Evolutionary conservation across 371 early-diverging fungal species (phyloP).

Genomic region (Saksenaea vasiformis): DNA sequence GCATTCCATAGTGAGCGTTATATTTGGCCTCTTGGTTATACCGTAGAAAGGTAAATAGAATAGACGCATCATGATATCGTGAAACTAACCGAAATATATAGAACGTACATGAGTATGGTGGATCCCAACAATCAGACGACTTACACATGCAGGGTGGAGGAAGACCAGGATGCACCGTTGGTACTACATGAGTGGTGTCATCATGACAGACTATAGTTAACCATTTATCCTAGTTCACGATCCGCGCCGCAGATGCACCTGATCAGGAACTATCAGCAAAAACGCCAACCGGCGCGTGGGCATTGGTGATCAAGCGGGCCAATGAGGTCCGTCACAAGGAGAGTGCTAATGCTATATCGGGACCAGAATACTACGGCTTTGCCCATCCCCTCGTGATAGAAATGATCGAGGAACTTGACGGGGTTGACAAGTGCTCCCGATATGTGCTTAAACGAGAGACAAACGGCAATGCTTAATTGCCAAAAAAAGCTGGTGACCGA

Average conservation of each 20-base stretch:
- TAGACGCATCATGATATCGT: conserved; percentile 1
- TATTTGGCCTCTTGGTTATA: conserved; percentile 29
- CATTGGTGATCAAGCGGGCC: conserved; percentile 73
- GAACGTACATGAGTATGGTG: conserved; percentile 76
- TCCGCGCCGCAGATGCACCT: conserved; percentile 71
- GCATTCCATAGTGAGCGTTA: conserved; percentile 58
- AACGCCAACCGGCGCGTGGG: conserved; percentile 91
- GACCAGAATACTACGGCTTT: conserved; percentile 92
- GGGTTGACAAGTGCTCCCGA: conserved; percentile 62
- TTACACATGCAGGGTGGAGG: conserved; percentile 79
- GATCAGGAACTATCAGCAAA: conserved; percentile 63
- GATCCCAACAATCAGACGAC: conserved; percentile 60
- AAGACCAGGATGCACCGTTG: conserved; percentile 78
- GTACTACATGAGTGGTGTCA: conserved; percentile 20
- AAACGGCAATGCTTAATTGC: conserved; percentile 1
- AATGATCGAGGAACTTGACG: conserved; percentile 84
- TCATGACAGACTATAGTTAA: not conserved
- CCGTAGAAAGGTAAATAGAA: conserved; percentile 17
- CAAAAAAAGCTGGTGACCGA: not conserved
- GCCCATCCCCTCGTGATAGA: conserved; percentile 85
- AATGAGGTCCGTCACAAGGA: conserved; percentile 74
- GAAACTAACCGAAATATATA: conserved; percentile 3
- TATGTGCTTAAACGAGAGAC: conserved; percentile 16
- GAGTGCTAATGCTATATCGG: conserved; percentile 80
- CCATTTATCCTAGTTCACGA: conserved; percentile 58